Evolutionary conservation across 352 stramenopile genomes (phyloP), one percentile per base, ranked within the genome.

Genomic region (Pilasporangium apinafurcum): DNA sequence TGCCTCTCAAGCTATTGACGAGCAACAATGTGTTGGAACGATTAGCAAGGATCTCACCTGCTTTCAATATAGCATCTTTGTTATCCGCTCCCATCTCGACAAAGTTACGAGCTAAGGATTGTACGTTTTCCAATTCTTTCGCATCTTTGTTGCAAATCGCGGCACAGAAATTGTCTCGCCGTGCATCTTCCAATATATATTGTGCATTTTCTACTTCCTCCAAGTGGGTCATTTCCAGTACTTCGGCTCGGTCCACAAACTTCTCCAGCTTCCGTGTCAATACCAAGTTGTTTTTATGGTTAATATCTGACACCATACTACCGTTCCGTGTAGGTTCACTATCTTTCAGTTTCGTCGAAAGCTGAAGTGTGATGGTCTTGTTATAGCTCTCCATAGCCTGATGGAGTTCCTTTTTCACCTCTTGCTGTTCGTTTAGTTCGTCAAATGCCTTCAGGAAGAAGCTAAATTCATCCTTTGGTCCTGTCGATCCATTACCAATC

Each of bases 21-120:
- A 90, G 57, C 21, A 87, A 55, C 57, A 90, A 65, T 62, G 77
- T 90, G 49, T 90, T 90, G n/a, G 74, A 83, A n/a, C 69, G 65
- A 39, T 83, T 84, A 16, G 77, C 74, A 17, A 86, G 56, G 14
- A 90, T 87, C 47, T 87, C 77, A n/a, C 72, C 69, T 27, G 77
- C 77, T 39, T 84, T 90, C 16, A 90, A 44, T 21, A 90, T 76
- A 1, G 77, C 77, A 22, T 76, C 71, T 31, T 84, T 65, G 8
- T 56, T 67, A 18, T 84, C 71, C 0, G 77, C 77, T 0, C 77
- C 77, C 31, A 90, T 61, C 9, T 56, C 65, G 0, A 90, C 75
- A 36, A 90, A 78, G 35, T 75, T 84, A 13, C 58, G 59, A 18
- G 72, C 67, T 20, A 90, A 51, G 0, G 71, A 59, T 42, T 86